These are phyloP conservation scores for Gentiana macrophylla DNA, from an alignment of 257 asterid species.

Conservation along the genomic window DNA sequence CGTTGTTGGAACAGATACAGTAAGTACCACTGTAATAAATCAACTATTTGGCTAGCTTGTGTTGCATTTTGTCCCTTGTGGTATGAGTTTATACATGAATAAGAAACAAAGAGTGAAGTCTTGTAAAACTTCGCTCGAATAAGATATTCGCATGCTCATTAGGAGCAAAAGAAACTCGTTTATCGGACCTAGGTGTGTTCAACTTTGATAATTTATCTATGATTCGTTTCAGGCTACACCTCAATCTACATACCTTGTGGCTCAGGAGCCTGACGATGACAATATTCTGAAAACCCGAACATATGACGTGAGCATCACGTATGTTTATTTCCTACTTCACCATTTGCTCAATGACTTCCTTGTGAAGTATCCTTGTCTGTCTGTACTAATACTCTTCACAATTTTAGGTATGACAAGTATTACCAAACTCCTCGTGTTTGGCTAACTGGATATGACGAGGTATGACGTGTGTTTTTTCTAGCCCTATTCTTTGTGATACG, in stretches of 20 bases:
- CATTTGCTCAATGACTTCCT: not conserved
- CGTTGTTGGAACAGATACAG: conserved; percentile 78
- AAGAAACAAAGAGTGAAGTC: too few species aligned
- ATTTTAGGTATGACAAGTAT: conserved; percentile 81
- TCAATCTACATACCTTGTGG: conserved; percentile 62
- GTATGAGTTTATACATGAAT: not conserved
- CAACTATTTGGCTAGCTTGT: not conserved
- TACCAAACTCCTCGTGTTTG: conserved; percentile 99
- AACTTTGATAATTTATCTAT: too few species aligned
- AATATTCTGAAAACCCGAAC: conserved; percentile 89
- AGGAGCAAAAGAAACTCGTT: too few species aligned
- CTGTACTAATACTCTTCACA: not conserved
- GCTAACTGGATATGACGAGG: conserved; percentile 99
- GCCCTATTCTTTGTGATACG: too few species aligned
- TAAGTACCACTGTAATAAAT: conserved; percentile 19
- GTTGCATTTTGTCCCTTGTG: too few species aligned
- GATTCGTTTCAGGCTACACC: conserved; percentile 59
- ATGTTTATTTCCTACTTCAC: conserved; percentile 21
- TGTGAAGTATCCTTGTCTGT: not conserved
- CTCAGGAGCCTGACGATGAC: conserved; percentile 92
- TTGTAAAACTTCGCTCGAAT: too few species aligned
- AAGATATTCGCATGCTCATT: too few species aligned
- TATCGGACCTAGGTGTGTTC: too few species aligned
- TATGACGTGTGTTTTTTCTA: conserved; percentile 4
- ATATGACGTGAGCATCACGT: conserved; percentile 97